Evolutionary conservation across 2,329 filamentous ascomycete genomes (phyloP).

Genomic region (Ceratocystis albifundus): DNA sequence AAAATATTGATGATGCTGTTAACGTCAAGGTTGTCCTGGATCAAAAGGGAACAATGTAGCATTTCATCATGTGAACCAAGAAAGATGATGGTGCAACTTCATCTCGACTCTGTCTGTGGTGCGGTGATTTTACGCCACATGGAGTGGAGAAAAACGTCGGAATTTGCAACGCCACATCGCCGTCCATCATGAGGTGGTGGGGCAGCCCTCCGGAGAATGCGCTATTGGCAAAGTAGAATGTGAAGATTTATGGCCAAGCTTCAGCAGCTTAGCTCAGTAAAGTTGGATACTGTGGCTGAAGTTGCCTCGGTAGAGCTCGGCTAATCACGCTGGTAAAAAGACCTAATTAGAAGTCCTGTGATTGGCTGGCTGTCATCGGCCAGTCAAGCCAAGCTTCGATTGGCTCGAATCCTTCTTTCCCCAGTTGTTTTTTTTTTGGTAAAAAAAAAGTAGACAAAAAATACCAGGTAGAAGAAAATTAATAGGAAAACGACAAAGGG

Average conservation of each 20-base stretch:
- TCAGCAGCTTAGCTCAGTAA: background rate
- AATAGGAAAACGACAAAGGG: background rate
- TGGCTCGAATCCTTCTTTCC: constrained; percentile 17
- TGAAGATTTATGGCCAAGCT: background rate
- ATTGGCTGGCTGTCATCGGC: constrained; percentile 20
- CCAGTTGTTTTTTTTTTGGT: constrained; percentile 17
- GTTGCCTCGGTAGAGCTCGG: constrained; percentile 23
- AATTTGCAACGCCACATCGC: background rate
- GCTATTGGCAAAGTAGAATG: no score
- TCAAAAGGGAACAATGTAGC: no score
- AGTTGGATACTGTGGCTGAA: constrained; percentile 16
- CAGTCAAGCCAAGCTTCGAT: constrained; percentile 19
- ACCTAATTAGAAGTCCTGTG: constrained; percentile 19
- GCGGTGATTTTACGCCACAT: background rate
- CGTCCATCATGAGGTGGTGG: no score
- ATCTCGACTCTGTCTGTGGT: background rate
- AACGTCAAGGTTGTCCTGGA: no score
- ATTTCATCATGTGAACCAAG: no score
- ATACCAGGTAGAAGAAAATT: constrained; percentile 12
- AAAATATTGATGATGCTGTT: no score
- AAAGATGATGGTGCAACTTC: background rate
- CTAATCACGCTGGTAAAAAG: constrained; percentile 19
- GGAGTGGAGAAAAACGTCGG: background rate
- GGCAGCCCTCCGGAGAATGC: no score
- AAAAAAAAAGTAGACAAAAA: constrained; percentile 15